phyloP scores from a whole-genome alignment of 768 basidiomycete species.

The Mycena filopes region DNA sequence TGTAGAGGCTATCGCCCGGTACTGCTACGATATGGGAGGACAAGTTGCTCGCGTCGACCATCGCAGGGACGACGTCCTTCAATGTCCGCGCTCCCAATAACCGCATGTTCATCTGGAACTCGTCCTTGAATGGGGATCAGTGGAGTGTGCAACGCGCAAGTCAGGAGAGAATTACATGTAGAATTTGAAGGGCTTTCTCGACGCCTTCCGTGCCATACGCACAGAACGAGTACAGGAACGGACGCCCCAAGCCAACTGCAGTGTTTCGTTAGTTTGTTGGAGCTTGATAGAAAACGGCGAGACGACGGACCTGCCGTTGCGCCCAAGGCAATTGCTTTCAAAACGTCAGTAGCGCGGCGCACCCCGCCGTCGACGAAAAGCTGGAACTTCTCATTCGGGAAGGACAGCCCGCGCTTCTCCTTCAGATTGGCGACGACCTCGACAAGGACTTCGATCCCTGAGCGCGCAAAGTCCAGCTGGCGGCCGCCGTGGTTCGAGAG shows the following conservation, averaged over 20 bases:
- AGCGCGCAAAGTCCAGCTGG: constrained; percentile 83
- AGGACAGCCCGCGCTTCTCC: constrained; percentile 70
- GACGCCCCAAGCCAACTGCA: constrained; percentile 83
- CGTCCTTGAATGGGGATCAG: constrained; percentile 66
- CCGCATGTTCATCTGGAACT: constrained; percentile 98
- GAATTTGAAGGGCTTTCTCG: constrained; percentile 81
- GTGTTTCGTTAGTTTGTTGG: neutral
- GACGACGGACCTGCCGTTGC: constrained; percentile 77
- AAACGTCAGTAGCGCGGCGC: constrained; percentile 86
- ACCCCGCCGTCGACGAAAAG: constrained; percentile 96
- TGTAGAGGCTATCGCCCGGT: constrained; percentile 80
- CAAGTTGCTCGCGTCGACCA: constrained; percentile 88
- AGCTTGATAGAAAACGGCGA: no score
- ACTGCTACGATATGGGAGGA: constrained; percentile 72
- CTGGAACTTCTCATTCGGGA: constrained; percentile 85
- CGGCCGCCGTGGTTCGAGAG: constrained; percentile 91
- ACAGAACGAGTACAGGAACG: constrained; percentile 90
- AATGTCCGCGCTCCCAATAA: constrained; percentile 87
- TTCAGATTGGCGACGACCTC: constrained; percentile 83
- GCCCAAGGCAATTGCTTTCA: constrained; percentile 89
- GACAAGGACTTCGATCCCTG: constrained; percentile 90
- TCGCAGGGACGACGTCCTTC: constrained; percentile 82
- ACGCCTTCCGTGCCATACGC: constrained; percentile 91
- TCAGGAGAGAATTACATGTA: constrained; percentile 60
- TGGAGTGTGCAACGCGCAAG: neutral